Conservation (phyloP, 768 basidiomycete genomes). For the button mushroom (Agaricus bisporus) region DNA sequence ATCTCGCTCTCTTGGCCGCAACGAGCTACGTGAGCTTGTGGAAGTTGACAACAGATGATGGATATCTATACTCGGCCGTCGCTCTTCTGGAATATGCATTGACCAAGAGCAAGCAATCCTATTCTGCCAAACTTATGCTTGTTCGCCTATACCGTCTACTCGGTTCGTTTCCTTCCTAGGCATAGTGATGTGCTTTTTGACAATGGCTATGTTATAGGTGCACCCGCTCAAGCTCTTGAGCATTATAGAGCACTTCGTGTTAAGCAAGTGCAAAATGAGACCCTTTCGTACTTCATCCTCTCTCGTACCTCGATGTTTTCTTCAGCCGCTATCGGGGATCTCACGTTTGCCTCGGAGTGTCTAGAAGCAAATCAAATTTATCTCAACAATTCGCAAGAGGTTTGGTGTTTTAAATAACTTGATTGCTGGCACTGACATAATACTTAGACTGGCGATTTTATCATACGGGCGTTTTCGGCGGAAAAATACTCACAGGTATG, state of each 20-base stretch:
- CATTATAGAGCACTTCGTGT: conserved; percentile 75
- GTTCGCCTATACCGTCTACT: conserved; percentile 79
- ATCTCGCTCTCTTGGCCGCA: conserved; percentile 70
- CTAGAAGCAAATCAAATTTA: conserved; percentile 80
- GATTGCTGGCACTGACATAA: background rate
- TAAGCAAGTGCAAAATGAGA: conserved; percentile 87
- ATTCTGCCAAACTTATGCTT: conserved; percentile 69
- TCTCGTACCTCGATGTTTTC: conserved; percentile 78
- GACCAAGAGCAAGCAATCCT: conserved; percentile 70
- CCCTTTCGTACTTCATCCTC: conserved; percentile 78
- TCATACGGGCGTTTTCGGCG: conserved; percentile 67
- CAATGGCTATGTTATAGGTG: conserved; percentile 39
- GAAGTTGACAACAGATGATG: conserved; percentile 47
- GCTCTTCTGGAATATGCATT: conserved; percentile 68
- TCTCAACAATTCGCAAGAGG: conserved; percentile 74
- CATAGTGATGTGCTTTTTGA: background rate
- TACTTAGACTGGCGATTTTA: conserved; percentile 66
- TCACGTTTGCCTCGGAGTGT: conserved; percentile 71
- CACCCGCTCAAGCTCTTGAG: conserved; percentile 64
- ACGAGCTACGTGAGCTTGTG: conserved; percentile 63
- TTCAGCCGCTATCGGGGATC: conserved; percentile 65
- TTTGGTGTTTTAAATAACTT: conserved; percentile 19
- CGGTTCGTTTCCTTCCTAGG: conserved; percentile 35
- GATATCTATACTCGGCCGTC: conserved; percentile 58
- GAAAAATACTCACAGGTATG: conserved; percentile 82